These are phyloP conservation scores for Martiniozyma asiatica DNA, from an alignment of 1,139 yeast species.

Conservation along the genomic window DNA sequence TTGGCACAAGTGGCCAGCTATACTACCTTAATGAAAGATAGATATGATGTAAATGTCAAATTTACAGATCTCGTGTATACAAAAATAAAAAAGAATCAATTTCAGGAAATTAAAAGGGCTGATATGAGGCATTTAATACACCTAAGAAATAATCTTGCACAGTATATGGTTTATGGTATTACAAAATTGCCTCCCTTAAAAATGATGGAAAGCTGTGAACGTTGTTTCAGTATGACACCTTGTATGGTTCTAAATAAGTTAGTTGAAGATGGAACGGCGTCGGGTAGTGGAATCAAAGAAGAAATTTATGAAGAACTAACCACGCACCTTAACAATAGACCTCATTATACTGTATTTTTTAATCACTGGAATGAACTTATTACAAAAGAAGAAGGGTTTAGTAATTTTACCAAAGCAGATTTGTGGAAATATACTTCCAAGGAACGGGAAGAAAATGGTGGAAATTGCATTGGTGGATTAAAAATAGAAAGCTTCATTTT, in stretches of 20 bases:
- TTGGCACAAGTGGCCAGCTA: constrained; percentile 86
- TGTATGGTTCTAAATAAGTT: constrained; percentile 65
- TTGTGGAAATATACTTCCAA: constrained; percentile 56
- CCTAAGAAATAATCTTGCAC: constrained; percentile 60
- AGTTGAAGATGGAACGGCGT: constrained; percentile 43
- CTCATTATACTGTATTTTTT: constrained; percentile 40
- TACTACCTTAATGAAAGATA: constrained; percentile 64
- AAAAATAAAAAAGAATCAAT: constrained; percentile 34
- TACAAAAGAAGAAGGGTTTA: constrained; percentile 60
- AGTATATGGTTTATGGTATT: constrained; percentile 38
- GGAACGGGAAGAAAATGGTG: constrained; percentile 48
- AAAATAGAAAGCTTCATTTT: constrained; percentile 17
- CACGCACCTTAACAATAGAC: constrained; percentile 32
- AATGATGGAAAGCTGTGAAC: constrained; percentile 48
- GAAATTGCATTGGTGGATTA: constrained; percentile 45
- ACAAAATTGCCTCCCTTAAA: constrained; percentile 49
- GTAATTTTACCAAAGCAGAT: constrained; percentile 43
- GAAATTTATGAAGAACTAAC: constrained; percentile 39
- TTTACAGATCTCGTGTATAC: constrained; percentile 69
- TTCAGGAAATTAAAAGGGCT: constrained; percentile 34
- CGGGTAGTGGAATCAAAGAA: constrained; percentile 31
- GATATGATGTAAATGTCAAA: constrained; percentile 57
- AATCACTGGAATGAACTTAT: constrained; percentile 63
- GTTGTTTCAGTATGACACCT: constrained; percentile 46
- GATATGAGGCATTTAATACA: constrained; percentile 55